Evolutionary conservation across 257 asterid genomes (phyloP), one percentile per base, ranked within the genome.

Genomic region (Plectranthus barbatus): DNA sequence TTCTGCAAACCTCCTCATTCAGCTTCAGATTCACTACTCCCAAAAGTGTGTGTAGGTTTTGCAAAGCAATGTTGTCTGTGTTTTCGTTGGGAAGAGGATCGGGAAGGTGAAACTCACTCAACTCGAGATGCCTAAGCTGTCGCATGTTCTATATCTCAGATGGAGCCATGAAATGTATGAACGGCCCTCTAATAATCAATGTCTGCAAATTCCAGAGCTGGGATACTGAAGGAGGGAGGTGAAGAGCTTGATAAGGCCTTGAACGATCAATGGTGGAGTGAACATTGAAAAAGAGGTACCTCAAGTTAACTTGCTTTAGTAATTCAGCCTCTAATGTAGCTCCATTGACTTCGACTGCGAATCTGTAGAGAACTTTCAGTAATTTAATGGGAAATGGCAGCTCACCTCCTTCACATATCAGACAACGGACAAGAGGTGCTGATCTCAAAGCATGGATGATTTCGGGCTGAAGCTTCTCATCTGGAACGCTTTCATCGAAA

Each of bases 201-300:
- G 66, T 44, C n/a, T 60, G 66, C 34, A 60, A 9, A 60, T 42
- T 60, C 66, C 55, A 60, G 10, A 59, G 40, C 7, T 12, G 52
- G 23, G 40, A 59, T 36, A 59, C 5, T 5, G 48, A 21, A 0
- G 52, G 42, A 40, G 51, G 65, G 4, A 58, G 40, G 42, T 12
- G 3, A 6, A 41, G 36, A 41, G 47, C 7, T 14, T 5, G 19
- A 44, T 14, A 14, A 15, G 7, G 50, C 29, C 29, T 23, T 23
- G 29, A 1, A 44, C 5, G 3, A 4, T 6, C 3, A 21, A 1
- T 20, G 12, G 56, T 0, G 6, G 4, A 8, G 6, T 4, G 7
- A 7, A 31, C 6, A 8, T 31, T 8, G 36, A 4, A 31, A 8
- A 4, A 31, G 23, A 50, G 17, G 14, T 50, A 50, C 36, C 34